Evolutionary conservation across 1,284 basidiomycete species (phyloP).

Genomic region (Austroboletus sp.): DNA sequence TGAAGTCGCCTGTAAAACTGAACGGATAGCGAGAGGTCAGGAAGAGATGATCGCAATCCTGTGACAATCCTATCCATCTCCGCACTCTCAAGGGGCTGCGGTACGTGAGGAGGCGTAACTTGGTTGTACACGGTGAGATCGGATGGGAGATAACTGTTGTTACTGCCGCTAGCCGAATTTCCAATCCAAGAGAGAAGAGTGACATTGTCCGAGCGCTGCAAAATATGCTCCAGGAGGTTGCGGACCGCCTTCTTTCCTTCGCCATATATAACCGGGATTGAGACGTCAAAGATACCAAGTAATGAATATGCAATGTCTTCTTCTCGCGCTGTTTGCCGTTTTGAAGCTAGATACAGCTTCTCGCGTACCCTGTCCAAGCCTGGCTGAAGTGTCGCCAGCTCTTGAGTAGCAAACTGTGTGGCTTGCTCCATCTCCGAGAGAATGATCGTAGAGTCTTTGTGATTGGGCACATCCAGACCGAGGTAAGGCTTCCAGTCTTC

Average conservation of each 20-base stretch:
- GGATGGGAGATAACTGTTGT: conserved; percentile 4
- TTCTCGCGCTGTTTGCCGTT: not conserved
- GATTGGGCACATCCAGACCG: not conserved
- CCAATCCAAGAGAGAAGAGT: conserved; percentile 2
- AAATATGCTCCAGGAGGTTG: not conserved
- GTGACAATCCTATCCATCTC: not conserved
- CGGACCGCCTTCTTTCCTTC: not conserved
- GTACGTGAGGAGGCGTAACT: not conserved
- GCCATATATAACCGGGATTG: not conserved
- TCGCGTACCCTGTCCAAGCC: not conserved
- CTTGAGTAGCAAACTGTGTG: not conserved
- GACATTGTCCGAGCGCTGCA: not conserved
- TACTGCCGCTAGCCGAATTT: not conserved
- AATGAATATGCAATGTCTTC: not conserved
- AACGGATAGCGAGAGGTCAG: not conserved
- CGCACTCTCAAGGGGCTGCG: not conserved
- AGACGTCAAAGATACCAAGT: not conserved
- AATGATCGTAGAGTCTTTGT: not conserved
- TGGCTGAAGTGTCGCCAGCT: not conserved
- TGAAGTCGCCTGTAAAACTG: not conserved
- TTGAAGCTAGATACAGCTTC: not conserved
- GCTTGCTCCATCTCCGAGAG: not conserved
- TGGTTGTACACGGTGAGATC: conserved; percentile 1
- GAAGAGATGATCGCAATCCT: not conserved
- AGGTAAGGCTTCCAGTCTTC: not conserved